Percentiles rank a stretch among this genome's conserved stretches.
Conservation (phyloP, 805 yeast species). For the Suhomyces sp. region DNA sequence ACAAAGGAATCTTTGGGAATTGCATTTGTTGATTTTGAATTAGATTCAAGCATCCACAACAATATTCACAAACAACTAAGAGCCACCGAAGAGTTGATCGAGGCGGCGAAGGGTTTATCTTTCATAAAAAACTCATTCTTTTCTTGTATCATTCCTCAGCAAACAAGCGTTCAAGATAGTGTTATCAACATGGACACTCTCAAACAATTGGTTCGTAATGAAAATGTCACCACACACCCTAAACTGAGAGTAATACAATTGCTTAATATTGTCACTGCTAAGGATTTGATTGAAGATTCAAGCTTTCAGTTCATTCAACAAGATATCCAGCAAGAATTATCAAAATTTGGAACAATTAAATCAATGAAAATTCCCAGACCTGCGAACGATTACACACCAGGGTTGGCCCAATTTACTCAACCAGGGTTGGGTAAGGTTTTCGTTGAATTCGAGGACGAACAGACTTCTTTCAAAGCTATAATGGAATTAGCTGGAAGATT, state of each 20-base stretch:
- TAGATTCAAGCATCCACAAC: constrained; percentile 19
- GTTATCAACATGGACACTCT: constrained; percentile 38
- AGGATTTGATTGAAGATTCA: constrained; percentile 55
- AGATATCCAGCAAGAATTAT: constrained; percentile 52
- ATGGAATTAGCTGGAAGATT: constrained; percentile 61
- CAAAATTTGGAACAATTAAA: constrained; percentile 50
- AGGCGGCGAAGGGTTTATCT: constrained; percentile 13
- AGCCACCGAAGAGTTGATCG: constrained; percentile 13
- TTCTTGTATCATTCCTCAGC: constrained; percentile 30
- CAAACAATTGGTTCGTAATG: constrained; percentile 36
- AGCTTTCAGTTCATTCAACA: constrained; percentile 49
- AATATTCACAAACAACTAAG: constrained; percentile 15
- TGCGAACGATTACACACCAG: constrained; percentile 47
- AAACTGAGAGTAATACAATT: constrained; percentile 60
- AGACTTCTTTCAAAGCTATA: constrained; percentile 55
- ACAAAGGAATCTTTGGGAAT: constrained; percentile 55
- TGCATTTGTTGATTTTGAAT: constrained; percentile 50
- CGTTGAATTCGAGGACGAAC: constrained; percentile 57
- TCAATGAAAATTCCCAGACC: constrained; percentile 65
- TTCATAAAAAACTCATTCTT: constrained; percentile 27
- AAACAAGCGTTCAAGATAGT: constrained; percentile 37
- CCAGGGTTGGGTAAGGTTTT: constrained; percentile 73
- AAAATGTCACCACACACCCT: constrained; percentile 34
- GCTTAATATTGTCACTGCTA: constrained; percentile 62
- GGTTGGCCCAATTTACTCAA: constrained; percentile 34